Conservation (phyloP, 164 flowering plant genomes). For the Stephania cephalantha region DNA sequence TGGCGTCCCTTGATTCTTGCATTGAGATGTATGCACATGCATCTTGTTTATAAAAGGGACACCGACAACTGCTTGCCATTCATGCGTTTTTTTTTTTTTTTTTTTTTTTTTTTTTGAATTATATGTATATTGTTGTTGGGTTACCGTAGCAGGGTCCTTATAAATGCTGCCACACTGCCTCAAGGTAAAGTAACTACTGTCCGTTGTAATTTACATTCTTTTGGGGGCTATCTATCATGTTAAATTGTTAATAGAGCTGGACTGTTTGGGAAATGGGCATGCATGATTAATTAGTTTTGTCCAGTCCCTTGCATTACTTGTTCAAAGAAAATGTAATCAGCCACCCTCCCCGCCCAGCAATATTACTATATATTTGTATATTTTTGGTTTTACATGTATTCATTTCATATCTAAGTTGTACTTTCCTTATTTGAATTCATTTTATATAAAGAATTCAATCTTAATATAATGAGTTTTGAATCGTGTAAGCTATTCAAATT, state of each 20-base stretch:
- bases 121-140: background rate
- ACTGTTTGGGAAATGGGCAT: conserved; percentile 16
- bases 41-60: too few species aligned
- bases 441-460: too few species aligned
- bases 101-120: too few species aligned
- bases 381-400: background rate
- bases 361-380: background rate
- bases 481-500: too few species aligned
- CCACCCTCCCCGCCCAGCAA: conserved; percentile 6
- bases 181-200: conserved; percentile 6
- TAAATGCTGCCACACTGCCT: background rate
- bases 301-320: conserved; percentile 6
- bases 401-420: background rate
- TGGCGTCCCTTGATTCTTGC: too few species aligned
- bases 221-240: conserved; percentile 1
- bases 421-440: too few species aligned
- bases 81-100: too few species aligned
- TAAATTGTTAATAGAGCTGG: conserved; percentile 4
- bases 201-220: conserved; percentile 15
- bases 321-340: conserved; percentile 5
- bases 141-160: background rate
- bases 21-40: too few species aligned
- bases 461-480: too few species aligned
- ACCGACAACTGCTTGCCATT: too few species aligned
- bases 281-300: conserved; percentile 13